Base-by-base conservation (phyloP, 805 yeast species). In the Nematodospora valgi region DNA sequence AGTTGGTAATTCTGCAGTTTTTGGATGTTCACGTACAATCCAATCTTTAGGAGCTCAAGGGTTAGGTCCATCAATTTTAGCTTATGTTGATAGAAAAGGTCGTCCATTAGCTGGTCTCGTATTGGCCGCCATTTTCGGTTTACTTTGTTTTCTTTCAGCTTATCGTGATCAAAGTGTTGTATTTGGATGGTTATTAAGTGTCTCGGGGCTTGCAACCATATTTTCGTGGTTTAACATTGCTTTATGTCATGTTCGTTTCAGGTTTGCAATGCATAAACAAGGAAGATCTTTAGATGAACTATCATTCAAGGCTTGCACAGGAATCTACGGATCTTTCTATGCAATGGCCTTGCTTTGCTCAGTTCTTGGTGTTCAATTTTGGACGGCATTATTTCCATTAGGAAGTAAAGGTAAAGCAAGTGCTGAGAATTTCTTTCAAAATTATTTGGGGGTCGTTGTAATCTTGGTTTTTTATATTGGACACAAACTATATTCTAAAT, bases 1-100 rank as follows among this genome's bases (percentile, higher is more conserved):
- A 6, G 89, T 82, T 35, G 88, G 87, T 46, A 83, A 82, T 64
- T 77, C 87, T 16, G 76, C 88, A 2, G 76, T 82, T 27, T 83
- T 72, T 54, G 85, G 82, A n/a, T 74, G 80, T 41, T 80, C 88
- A 32, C 74, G 91, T 68, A 70, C 86, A 7, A 52, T 83, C 35
- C 78, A 77, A 35, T 74, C 86, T 15, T 62, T 83, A 48, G 81
- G 87, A 12, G 79, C 77, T 39, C 85, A 80, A 58, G 85, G 86
- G 7, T 72, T 76, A 49, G 83, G 79, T 32, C 89, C 89, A n/a
- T 43, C 45, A 18, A 40, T 51, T 26, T 61, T 64, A 39, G 60
- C 51, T 37, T 65, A 62, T 52, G 62, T 66, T 35, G 72, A 66
- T 52, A 51, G 53, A 41, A 54, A 45, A 29, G 72, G 71, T 24